These are phyloP conservation scores for Irpex sp. DNA, from an alignment of 1,284 basidiomycete species.

Conservation along the genomic window DNA sequence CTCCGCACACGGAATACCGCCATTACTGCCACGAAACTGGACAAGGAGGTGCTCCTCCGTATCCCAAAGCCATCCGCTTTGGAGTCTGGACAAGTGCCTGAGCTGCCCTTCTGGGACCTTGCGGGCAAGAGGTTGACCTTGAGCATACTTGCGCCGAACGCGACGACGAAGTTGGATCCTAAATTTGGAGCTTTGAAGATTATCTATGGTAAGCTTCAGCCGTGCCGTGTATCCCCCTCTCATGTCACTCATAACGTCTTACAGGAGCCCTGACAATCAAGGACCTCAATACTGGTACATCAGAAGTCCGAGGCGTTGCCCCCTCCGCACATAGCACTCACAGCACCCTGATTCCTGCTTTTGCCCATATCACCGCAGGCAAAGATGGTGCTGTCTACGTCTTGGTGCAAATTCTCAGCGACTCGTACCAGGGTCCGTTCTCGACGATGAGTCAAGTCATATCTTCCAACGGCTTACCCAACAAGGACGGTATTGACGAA, in stretches of 20 bases:
- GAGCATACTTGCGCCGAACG: conserved; percentile 21
- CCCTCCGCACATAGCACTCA: conserved; percentile 5
- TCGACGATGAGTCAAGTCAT: conserved; percentile 21
- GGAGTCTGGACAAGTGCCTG: conserved; percentile 16
- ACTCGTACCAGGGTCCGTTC: conserved; percentile 16
- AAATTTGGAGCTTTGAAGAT: conserved; percentile 21
- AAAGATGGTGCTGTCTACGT: conserved; percentile 25
- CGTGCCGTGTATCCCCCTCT: neutral
- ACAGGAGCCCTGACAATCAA: neutral
- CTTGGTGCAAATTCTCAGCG: conserved; percentile 13
- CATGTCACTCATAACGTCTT: neutral
- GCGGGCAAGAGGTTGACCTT: conserved; percentile 21
- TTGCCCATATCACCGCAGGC: conserved; percentile 15
- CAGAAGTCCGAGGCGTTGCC: conserved; percentile 2
- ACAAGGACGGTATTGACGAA: conserved; percentile 4
- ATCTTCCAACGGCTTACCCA: conserved; percentile 19
- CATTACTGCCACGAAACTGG: conserved; percentile 20
- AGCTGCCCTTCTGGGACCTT: conserved; percentile 12
- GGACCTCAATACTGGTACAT: conserved; percentile 1
- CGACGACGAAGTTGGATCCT: conserved; percentile 3
- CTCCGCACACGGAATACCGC: conserved; percentile 4
- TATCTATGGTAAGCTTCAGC: conserved; percentile 17
- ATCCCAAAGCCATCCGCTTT: conserved; percentile 19
- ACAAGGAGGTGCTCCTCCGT: conserved; percentile 25
- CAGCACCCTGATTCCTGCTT: conserved; percentile 5